Base-by-base conservation (phyloP, 257 asterid genomes). In the Fraxinus anomala region DNA sequence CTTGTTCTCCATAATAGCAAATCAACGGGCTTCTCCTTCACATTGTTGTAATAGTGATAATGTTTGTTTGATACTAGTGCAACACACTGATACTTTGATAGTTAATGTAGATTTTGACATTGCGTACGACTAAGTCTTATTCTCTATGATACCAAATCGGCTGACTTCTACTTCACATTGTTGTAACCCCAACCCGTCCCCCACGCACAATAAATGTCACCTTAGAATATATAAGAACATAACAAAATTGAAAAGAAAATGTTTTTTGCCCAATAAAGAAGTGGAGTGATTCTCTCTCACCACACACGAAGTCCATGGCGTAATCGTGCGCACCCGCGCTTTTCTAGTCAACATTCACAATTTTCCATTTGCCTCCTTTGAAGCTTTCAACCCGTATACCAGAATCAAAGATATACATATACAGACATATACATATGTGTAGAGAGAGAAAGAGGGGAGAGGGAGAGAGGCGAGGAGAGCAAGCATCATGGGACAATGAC, bases 251-350 rank as follows among this genome's bases (percentile, higher is more conserved):
- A n/a, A 54, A n/a, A 54, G 24, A 40, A 71, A 56, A 63, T 65
- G 66, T 30, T 24, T 36, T 44, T 37, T 44, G 76, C 36, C 76
- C 31, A 44, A 44, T 5, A 72, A 42, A 72, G 40, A 40, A 11
- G 51, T 9, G 0, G 34, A 23, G 69, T 2, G 34, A 24, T 63
- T 63, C 19, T 24, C 34, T 63, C 34, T 24, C 34, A 63, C 19
- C 69, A 63, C 68, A 61, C 68, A 59, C 67, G 13, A 31, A 12
- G 40, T 69, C 24, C 49, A 2, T 10, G 49, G 17, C 12, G 33
- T 14, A 10, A 63, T 37, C 76, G 81, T 81, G 83, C 80, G 82
- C 74, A 79, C 74, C 82, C 80, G 82, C 87, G 72, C 68, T 74
- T 80, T 80, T 76, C 28, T 26, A 75, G 79, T 80, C 85, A 78